These are phyloP conservation scores for Globisporangium abappressorium DNA, from an alignment of 352 stramenopile species.

Conservation along the genomic window DNA sequence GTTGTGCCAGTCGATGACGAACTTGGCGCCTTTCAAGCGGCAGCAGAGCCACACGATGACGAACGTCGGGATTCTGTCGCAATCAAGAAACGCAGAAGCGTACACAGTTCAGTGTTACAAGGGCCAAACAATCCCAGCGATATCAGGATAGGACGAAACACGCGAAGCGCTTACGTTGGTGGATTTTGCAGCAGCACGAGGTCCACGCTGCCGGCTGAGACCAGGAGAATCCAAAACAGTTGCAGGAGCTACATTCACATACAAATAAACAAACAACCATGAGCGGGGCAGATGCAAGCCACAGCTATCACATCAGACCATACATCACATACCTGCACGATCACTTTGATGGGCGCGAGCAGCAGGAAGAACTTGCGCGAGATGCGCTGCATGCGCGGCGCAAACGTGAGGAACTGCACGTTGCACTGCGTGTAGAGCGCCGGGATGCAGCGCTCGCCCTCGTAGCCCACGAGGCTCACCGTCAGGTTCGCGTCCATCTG, in stretches of 20 bases:
- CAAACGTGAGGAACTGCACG: conserved; percentile 77
- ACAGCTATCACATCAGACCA: too few species aligned
- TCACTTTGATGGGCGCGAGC: conserved; percentile 83
- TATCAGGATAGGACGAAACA: too few species aligned
- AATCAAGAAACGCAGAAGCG: neutral
- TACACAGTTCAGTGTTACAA: too few species aligned
- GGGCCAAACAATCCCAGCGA: too few species aligned
- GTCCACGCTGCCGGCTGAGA: conserved; percentile 74
- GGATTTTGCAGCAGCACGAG: conserved; percentile 98
- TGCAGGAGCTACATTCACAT: conserved; percentile 54
- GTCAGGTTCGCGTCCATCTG: conserved; percentile 48
- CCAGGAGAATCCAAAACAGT: conserved; percentile 77
- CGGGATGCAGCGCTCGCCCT: conserved; percentile 86
- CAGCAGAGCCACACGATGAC: conserved; percentile 84
- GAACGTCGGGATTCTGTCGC: conserved; percentile 91
- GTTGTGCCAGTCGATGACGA: conserved; percentile 99
- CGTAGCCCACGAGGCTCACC: conserved; percentile 94
- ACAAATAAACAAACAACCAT: neutral
- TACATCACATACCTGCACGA: conserved; percentile 37
- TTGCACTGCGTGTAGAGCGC: conserved; percentile 58
- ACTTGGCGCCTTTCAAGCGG: conserved; percentile 75
- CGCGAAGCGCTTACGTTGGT: conserved; percentile 62
- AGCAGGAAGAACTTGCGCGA: conserved; percentile 69
- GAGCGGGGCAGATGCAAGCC: too few species aligned
- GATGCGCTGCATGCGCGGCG: conserved; percentile 56